phyloP scores from a whole-genome alignment of 225 moss, liverwort and hornwort species.

The Neckera pumila region DNA sequence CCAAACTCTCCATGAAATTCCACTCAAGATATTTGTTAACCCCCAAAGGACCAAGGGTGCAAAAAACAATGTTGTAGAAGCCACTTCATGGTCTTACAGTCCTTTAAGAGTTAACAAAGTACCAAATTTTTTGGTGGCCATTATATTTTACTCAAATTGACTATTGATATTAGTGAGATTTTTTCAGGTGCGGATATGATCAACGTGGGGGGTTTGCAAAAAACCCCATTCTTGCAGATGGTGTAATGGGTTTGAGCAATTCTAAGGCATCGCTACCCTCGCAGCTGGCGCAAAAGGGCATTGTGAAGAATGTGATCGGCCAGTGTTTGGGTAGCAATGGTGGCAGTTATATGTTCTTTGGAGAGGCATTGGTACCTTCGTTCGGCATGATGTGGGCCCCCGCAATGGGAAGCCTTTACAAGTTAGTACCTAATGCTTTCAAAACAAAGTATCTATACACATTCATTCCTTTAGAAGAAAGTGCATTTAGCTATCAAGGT shows the following conservation, averaged over 20 bases:
- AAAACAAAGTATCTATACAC: background rate
- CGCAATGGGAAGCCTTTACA: background rate
- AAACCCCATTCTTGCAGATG: constrained; percentile 55
- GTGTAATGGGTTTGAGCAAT: constrained; percentile 71
- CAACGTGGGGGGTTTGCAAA: constrained; percentile 50
- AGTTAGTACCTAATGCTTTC: background rate
- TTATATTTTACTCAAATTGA: background rate
- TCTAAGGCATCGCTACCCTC: constrained; percentile 44
- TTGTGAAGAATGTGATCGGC: constrained; percentile 57
- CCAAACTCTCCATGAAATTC: background rate
- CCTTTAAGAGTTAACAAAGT: too few species aligned
- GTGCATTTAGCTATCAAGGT: rapidly evolving
- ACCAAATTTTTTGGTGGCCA: too few species aligned
- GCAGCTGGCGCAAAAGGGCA: constrained; percentile 42
- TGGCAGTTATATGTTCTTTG: constrained; percentile 64
- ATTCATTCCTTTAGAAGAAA: background rate
- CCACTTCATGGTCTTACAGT: too few species aligned
- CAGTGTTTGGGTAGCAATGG: constrained; percentile 51
- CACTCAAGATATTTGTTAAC: too few species aligned
- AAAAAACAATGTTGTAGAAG: too few species aligned
- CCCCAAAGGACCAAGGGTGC: too few species aligned
- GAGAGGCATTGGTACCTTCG: constrained; percentile 66
- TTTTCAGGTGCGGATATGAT: constrained; percentile 69
- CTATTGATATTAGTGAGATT: background rate
- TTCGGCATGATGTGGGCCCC: constrained; percentile 72